Percentiles rank a stretch among this genome's conserved stretches.
Evolutionary conservation across 2,329 filamentous ascomycete genomes (phyloP).

Genomic region (Rutstroemia sp.): DNA sequence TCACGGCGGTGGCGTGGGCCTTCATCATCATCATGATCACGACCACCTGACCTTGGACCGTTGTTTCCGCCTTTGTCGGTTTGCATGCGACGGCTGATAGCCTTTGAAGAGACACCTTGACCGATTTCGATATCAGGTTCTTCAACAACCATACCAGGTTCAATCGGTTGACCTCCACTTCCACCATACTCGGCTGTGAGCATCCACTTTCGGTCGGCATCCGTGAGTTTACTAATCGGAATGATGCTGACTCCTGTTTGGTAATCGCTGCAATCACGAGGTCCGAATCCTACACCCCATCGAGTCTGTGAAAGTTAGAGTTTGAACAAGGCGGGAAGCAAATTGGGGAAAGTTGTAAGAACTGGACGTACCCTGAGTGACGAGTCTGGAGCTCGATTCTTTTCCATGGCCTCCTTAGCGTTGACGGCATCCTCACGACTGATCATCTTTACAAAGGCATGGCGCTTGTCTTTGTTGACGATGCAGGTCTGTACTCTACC

Average conservation of each 20-base stretch:
- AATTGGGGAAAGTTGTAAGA: background rate
- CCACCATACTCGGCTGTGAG: constrained; percentile 88
- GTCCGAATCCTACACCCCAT: constrained; percentile 96
- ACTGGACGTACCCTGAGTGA: constrained; percentile 22
- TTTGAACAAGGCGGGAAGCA: background rate
- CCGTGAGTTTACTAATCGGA: constrained; percentile 84
- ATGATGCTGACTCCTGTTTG: constrained; percentile 86
- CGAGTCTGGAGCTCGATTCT: constrained; percentile 62
- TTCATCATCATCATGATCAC: constrained; percentile 25
- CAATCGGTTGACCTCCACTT: constrained; percentile 75
- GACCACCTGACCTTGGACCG: constrained; percentile 48
- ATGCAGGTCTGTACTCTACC: constrained; percentile 95
- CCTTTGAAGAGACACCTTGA: constrained; percentile 93
- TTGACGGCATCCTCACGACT: constrained; percentile 75
- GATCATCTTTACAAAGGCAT: constrained; percentile 98
- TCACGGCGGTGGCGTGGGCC: constrained; percentile 18
- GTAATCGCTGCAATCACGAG: constrained; percentile 95
- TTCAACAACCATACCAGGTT: constrained; percentile 81
- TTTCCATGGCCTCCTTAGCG: constrained; percentile 85
- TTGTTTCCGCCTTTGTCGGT: constrained; percentile 59
- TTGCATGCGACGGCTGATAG: constrained; percentile 62
- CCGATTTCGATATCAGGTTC: constrained; percentile 99
- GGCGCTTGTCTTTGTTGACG: constrained; percentile 94
- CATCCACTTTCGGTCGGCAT: constrained; percentile 97
- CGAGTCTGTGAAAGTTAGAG: constrained; percentile 57